These are phyloP conservation scores for Magnusiomyces fungicola DNA, from an alignment of 1,139 yeast genomes.

Conservation along the genomic window DNA sequence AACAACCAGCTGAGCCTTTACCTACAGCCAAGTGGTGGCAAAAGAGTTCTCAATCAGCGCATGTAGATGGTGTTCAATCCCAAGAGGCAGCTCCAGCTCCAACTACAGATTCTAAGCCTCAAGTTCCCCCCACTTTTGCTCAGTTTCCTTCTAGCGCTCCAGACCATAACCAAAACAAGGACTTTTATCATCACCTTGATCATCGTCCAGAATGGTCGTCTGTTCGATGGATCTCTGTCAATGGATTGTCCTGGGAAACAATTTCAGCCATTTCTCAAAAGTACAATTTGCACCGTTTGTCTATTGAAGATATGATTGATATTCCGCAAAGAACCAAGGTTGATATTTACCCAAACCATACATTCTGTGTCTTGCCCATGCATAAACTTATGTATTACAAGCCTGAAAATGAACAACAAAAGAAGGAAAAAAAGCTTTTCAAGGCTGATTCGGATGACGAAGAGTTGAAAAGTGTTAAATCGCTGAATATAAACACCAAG, in stretches of 20 bases:
- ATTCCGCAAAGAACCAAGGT: slow-evolving; percentile 50
- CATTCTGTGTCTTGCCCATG: slow-evolving; percentile 46
- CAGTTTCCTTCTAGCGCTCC: no score
- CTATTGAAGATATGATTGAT: slow-evolving; percentile 52
- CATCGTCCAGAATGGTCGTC: slow-evolving; percentile 41
- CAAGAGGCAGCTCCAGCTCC: no score
- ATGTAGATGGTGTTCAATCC: no score
- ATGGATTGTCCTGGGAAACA: slow-evolving; percentile 51
- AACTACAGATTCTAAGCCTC: no score
- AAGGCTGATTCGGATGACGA: no score
- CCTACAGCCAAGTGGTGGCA: no score
- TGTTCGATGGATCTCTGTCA: slow-evolving; percentile 49
- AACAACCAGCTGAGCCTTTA: no score
- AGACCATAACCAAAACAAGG: slow-evolving; percentile 16
- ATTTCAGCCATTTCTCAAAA: slow-evolving; percentile 37
- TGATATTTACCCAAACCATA: slow-evolving; percentile 43
- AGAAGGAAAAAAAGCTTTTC: no score
- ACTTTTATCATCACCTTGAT: slow-evolving; percentile 22
- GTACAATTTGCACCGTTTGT: slow-evolving; percentile 41
- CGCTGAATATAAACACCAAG: no score
- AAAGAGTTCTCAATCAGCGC: no score
- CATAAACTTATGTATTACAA: slow-evolving; percentile 36
- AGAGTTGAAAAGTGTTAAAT: no score
- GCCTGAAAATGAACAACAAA: slow-evolving; percentile 15
- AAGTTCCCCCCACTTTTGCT: no score